Conservation (phyloP, 495 filamentous ascomycete species). For the Lophium mytilinum region DNA sequence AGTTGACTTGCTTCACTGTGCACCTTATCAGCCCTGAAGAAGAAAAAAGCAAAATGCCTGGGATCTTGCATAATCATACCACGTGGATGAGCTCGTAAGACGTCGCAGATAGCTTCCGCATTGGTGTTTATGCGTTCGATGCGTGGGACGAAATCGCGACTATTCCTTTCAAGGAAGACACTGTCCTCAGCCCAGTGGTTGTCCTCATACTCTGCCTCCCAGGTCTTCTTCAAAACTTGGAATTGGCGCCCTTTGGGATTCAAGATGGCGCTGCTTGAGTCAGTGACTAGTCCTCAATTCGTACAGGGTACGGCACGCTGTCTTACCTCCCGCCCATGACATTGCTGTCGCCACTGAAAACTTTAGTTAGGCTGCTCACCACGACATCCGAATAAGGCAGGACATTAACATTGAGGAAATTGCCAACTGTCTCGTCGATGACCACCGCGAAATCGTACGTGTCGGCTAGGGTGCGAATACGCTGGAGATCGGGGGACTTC, state of each 20-base stretch:
- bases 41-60: not conserved
- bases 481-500: conserved; percentile 69
- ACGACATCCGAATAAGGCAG: conserved; percentile 83
- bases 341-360: conserved; percentile 95
- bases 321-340: conserved; percentile 81
- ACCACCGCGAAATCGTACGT: conserved; percentile 83
- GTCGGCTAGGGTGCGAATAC: conserved; percentile 73
- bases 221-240: conserved; percentile 51
- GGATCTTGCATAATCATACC: conserved; percentile 33
- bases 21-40: conserved; percentile 4
- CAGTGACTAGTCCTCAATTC: conserved; percentile 7
- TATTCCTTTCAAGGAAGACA: conserved; percentile 92
- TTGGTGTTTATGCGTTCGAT: conserved; percentile 81
- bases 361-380: conserved; percentile 89
- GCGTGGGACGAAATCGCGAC: conserved; percentile 77
- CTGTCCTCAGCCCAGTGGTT: conserved; percentile 89
- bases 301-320: not conserved
- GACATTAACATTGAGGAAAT: conserved; percentile 90
- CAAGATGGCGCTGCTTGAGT: conserved; percentile 53
- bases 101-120: conserved; percentile 70
- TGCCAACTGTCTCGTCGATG: conserved; percentile 93
- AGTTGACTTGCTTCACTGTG: conserved; percentile 72
- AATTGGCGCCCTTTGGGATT: conserved; percentile 77
- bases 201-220: conserved; percentile 65
- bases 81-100: conserved; percentile 49